Evolutionary conservation across 352 stramenopile species (phyloP), one percentile per base, ranked within the genome.

Genomic region (Halophytophthora batemanensis): DNA sequence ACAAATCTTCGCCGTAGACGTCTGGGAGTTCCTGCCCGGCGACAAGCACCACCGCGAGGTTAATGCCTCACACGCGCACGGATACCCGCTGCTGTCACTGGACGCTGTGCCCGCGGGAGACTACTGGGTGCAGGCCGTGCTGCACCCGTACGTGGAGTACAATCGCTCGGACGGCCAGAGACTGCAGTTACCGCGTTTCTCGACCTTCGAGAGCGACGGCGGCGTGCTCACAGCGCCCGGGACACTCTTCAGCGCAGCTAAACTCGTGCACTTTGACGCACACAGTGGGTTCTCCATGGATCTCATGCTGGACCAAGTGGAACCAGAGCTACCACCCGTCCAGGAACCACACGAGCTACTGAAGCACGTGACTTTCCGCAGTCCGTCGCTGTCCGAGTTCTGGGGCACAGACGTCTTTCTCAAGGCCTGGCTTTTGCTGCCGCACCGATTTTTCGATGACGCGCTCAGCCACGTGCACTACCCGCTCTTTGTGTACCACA

Each of bases 401-500:
- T 90, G 78, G 78, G 78, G 75, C 14, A 82, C 68, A 1, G 78
- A 90, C 40, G 74, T 90, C 12, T 77, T 58, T 37, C 61, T 90
- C 5, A 82, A 90, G 37, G 78, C 78, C 13, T 90, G 78, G 78
- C 61, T 90, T 19, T 42, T 90, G 56, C 65, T 90, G 37, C 78
- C 78, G 13, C 65, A 86, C 56, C 71, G 71, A 21, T 90, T 90
- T 51, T 86, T 74, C n/a, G 74, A 85, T 22, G 41, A 64, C 0
- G 56, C 51, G 3, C 77, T 70, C 21, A 58, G 62, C 8, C 50
- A 89, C 37, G 61, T 89, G 36, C 64, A 75, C 62, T 89, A 89
- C 66, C 78, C 78, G 31, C 29, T 89, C 41, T 87, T 86, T 44
- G 62, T 89, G 25, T 89, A 89, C 75, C 78, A 89, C 50, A 81